Conservation (phyloP, 768 basidiomycete genomes). For the Agrocybe chaxingu region DNA sequence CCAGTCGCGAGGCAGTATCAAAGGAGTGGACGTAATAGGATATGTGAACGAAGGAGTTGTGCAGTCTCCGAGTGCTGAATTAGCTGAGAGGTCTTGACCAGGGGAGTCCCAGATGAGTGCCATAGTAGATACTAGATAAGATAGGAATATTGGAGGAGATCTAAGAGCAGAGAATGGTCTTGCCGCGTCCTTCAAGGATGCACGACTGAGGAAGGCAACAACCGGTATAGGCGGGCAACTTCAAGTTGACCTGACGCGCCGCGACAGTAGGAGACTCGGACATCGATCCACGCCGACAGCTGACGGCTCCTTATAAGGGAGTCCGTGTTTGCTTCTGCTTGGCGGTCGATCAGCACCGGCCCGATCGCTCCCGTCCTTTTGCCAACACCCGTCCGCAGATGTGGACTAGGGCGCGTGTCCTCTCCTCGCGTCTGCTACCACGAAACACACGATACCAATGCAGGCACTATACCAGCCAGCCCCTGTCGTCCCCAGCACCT, state of each 20-base stretch:
- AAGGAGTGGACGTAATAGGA: conserved; percentile 17
- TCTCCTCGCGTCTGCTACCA: too few species aligned
- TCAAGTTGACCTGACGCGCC: conserved; percentile 23
- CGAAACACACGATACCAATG: too few species aligned
- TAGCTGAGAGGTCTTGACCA: conserved; percentile 11
- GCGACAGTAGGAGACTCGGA: conserved; percentile 1
- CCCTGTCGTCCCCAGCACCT: neutral
- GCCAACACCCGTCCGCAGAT: neutral
- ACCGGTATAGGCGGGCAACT: conserved; percentile 23
- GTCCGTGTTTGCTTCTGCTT: conserved; percentile 15
- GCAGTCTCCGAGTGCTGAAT: conserved; percentile 1
- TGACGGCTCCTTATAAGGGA: neutral
- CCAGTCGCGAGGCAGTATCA: conserved; percentile 21
- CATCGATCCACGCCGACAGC: neutral
- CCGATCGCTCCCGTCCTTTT: neutral
- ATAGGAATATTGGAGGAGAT: conserved; percentile 17
- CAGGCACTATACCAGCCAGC: neutral
- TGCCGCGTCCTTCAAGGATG: conserved; percentile 20
- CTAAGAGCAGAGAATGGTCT: conserved; percentile 4
- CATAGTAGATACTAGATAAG: conserved; percentile 9
- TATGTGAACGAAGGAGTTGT: conserved; percentile 8
- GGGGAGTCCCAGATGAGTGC: conserved; percentile 9
- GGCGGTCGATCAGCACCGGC: neutral
- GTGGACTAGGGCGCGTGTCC: neutral
- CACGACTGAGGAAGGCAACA: conserved; percentile 7